Percentiles rank a stretch among this genome's conserved stretches.
These are phyloP conservation scores for Rhododendron williamsianum DNA, from an alignment of 148 eudicot genomes.

Conservation along the genomic window DNA sequence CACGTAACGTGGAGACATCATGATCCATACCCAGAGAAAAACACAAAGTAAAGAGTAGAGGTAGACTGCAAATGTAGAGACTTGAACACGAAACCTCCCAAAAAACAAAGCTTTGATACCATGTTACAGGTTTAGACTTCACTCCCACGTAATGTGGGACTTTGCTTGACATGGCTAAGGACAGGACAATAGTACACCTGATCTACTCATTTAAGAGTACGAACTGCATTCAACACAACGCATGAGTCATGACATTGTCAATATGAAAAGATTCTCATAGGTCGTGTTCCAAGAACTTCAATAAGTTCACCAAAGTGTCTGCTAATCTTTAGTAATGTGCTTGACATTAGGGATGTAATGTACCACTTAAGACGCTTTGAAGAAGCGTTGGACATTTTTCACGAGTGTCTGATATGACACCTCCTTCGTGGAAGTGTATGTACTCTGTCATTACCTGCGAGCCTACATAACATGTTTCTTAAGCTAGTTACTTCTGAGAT, in stretches of 20 bases:
- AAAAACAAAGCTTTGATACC: not conserved
- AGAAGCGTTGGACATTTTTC: not conserved
- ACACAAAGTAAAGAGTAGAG: not conserved
- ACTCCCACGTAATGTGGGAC: not conserved
- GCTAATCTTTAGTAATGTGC: not conserved
- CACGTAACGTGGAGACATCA: not conserved
- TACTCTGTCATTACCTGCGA: not conserved
- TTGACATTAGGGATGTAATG: not conserved
- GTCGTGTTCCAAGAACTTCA: not conserved
- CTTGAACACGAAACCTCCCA: not conserved
- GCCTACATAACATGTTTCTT: not conserved
- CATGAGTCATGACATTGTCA: not conserved
- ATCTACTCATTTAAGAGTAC: not conserved
- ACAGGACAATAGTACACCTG: not conserved
- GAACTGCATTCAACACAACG: not conserved
- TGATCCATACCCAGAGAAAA: not conserved
- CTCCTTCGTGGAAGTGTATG: not conserved
- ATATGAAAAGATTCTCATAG: not conserved
- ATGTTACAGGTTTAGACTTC: not conserved
- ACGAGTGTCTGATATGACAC: not conserved
- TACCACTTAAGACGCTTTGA: not conserved
- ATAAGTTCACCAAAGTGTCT: not conserved
- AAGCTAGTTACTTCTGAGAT: not conserved
- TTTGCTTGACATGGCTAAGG: not conserved
- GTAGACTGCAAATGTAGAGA: not conserved